Evolutionary conservation across 2,329 filamentous ascomycete genomes (phyloP).

Genomic region (Colletotrichum liaoningense): DNA sequence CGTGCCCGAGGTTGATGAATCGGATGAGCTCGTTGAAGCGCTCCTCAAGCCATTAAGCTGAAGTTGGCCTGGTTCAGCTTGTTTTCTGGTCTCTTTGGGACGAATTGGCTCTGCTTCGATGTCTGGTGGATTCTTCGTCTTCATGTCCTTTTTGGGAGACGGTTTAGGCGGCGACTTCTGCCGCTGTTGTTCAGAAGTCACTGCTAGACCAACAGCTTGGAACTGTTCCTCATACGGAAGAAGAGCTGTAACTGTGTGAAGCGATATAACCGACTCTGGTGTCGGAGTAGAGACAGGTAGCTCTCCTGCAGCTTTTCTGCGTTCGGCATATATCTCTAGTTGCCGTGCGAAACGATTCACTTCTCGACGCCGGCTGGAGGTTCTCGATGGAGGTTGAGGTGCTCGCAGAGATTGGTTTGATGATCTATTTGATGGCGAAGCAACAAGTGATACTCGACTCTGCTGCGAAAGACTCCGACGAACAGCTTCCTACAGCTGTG

Average conservation of each 20-base stretch:
- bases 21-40: conserved; percentile 3
- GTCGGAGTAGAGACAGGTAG: conserved; percentile 53
- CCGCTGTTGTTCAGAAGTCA: conserved; percentile 63
- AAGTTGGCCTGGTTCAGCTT: conserved; percentile 5
- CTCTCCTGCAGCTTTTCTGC: conserved; percentile 50
- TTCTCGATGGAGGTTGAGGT: conserved; percentile 46
- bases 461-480: conserved; percentile 36
- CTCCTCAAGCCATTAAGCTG: conserved; percentile 35
- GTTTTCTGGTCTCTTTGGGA: neutral
- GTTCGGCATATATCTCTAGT: conserved; percentile 40
- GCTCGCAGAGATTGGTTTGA: conserved; percentile 1
- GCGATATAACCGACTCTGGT: conserved; percentile 54
- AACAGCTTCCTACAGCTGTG: conserved; percentile 36
- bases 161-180: conserved; percentile 33
- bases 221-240: conserved; percentile 67
- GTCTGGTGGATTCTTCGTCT: neutral
- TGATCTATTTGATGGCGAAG: conserved; percentile 20
- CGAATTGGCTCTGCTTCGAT: conserved; percentile 25
- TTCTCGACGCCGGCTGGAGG: conserved; percentile 55
- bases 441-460: conserved; percentile 32
- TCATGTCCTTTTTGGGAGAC: neutral
- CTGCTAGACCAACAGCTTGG: conserved; percentile 63
- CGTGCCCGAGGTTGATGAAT: conserved; percentile 40
- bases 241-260: conserved; percentile 63
- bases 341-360: conserved; percentile 46